Conservation (phyloP, 768 basidiomycete genomes). For the Gelatoporia subvermispora region DNA sequence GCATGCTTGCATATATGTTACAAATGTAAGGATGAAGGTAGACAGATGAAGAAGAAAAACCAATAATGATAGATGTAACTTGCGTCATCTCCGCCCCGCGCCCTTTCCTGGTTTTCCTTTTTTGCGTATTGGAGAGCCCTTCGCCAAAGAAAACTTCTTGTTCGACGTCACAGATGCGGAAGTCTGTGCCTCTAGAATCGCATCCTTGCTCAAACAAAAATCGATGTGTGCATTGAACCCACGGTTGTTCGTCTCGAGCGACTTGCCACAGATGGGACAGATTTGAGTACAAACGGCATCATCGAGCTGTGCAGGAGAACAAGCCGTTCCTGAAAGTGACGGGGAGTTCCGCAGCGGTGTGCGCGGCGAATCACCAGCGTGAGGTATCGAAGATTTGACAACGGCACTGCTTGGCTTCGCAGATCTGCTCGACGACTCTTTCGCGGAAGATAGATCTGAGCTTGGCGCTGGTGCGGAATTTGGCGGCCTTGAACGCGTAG, state of each 20-base stretch:
- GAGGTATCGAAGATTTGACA: neutral
- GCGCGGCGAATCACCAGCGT: neutral
- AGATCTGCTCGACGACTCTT: conserved; percentile 1
- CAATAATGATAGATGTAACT: too few species aligned
- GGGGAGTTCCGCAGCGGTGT: neutral
- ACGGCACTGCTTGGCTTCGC: too few species aligned
- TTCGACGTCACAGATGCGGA: conserved; percentile 16
- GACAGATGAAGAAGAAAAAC: too few species aligned
- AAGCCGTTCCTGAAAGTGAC: neutral
- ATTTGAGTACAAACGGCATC: conserved; percentile 24
- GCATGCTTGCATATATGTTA: too few species aligned
- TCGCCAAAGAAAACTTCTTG: neutral
- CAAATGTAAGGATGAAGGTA: too few species aligned
- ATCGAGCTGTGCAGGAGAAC: neutral
- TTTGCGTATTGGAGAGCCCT: neutral
- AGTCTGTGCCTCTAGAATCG: conserved; percentile 66
- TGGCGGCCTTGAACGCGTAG: neutral
- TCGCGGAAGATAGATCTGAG: neutral
- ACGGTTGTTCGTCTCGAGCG: conserved; percentile 64
- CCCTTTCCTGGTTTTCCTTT: too few species aligned
- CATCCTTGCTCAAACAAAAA: conserved; percentile 77
- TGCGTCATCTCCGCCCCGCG: neutral
- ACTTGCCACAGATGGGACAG: conserved; percentile 72
- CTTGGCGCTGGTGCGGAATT: conserved; percentile 5
- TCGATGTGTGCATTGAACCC: conserved; percentile 86